These are phyloP conservation scores for Sisymbrium irio DNA, from an alignment of 345 rosid genomes.

Conservation along the genomic window DNA sequence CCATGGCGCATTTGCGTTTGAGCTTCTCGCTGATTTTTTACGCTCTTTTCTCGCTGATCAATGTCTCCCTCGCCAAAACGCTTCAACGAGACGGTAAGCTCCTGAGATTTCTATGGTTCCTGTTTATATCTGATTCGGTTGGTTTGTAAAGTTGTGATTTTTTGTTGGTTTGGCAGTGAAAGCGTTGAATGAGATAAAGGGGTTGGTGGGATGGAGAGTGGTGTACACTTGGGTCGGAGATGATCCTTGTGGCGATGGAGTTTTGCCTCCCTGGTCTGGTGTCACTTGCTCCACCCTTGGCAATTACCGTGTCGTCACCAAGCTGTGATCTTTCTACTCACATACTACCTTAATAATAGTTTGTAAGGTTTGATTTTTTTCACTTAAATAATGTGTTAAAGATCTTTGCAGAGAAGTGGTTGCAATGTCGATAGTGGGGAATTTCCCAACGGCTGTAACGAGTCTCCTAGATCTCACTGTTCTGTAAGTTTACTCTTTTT, in stretches of 20 bases:
- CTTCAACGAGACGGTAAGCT: slow-evolving; percentile 54
- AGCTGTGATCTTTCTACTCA: slow-evolving; percentile 48
- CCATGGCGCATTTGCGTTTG: slow-evolving; percentile 25
- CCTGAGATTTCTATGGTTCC: not conserved
- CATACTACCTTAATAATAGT: not conserved
- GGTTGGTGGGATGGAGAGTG: slow-evolving; percentile 70
- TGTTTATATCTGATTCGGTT: not conserved
- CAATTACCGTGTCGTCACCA: slow-evolving; percentile 74
- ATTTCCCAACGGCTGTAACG: slow-evolving; percentile 72
- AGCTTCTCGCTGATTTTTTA: slow-evolving; percentile 3
- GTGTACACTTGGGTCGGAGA: slow-evolving; percentile 76
- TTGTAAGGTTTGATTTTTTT: not conserved
- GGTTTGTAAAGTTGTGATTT: too few relatives aligned
- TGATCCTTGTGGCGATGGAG: slow-evolving; percentile 75
- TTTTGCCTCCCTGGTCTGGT: slow-evolving; percentile 81
- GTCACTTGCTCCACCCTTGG: slow-evolving; percentile 78
- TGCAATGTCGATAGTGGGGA: slow-evolving; percentile 73
- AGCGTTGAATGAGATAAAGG: slow-evolving; percentile 71
- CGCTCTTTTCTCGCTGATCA: slow-evolving; percentile 13
- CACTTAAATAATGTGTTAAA: not conserved
- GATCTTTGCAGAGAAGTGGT: slow-evolving; percentile 53
- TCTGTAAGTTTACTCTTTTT: slow-evolving; percentile 41
- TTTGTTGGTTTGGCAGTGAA: too few relatives aligned
- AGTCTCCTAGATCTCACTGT: slow-evolving; percentile 68
- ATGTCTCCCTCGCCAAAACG: slow-evolving; percentile 47